These are phyloP conservation scores for Verticillium klebahnii DNA, from an alignment of 2,329 filamentous ascomycete genomes.

Conservation along the genomic window DNA sequence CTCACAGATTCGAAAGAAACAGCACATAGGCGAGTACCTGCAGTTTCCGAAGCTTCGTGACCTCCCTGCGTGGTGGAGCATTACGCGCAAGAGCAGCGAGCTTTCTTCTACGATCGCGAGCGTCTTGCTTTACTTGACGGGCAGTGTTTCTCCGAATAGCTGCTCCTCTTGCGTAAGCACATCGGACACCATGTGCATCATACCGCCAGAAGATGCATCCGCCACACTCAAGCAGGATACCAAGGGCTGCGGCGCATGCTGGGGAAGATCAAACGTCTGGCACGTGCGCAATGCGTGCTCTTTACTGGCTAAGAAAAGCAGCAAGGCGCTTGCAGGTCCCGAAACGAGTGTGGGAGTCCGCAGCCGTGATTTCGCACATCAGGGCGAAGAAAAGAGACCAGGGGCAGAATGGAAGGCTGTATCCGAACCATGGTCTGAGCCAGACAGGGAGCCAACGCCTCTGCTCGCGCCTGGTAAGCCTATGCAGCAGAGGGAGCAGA, in stretches of 20 bases:
- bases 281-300: neutral
- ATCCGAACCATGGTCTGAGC: neutral
- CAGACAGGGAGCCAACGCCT: neutral
- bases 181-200: neutral
- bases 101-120: neutral
- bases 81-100: neutral
- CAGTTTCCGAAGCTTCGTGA: neutral
- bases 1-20: neutral
- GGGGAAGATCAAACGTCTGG: neutral
- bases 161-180: neutral
- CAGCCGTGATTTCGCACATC: too few species aligned
- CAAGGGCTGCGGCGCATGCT: neutral
- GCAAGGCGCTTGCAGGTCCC: neutral
- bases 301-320: neutral
- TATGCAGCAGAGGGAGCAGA: too few species aligned
- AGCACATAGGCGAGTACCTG: neutral
- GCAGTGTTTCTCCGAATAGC: neutral
- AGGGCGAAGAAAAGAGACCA: too few species aligned
- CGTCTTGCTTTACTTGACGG: neutral
- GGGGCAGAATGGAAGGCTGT: neutral
- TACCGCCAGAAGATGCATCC: neutral
- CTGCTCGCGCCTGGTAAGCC: too few species aligned
- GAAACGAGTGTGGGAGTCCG: too few species aligned
- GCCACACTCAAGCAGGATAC: neutral
- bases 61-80: neutral